A percentile compares a stretch with the other conserved stretches of the same genome.
phyloP scores from a whole-genome alignment of 164 flowering plant species.

The Buxus sempervirens region DNA sequence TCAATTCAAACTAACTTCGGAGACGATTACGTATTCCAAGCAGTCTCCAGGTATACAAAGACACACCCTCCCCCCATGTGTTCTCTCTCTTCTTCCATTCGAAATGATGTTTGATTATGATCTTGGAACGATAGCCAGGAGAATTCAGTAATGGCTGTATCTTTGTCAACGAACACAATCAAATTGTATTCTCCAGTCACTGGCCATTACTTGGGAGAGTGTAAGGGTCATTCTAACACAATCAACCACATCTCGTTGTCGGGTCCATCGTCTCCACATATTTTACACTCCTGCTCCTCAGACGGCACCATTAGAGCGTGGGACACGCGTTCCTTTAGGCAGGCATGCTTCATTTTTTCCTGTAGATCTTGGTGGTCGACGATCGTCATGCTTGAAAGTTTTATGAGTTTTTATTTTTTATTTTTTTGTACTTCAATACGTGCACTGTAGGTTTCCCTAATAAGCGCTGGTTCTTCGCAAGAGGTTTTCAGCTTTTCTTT shows the following conservation, averaged over 20 bases:
- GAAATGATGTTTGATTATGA: background rate
- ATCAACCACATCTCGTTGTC: conserved; percentile 68
- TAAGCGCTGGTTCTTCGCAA: conserved; percentile 53
- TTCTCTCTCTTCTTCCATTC: conserved; percentile 2
- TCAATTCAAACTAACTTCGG: conserved; percentile 91
- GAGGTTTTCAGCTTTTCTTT: conserved; percentile 82
- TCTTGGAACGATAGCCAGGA: conserved; percentile 43
- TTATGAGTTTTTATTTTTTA: background rate
- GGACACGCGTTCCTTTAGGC: conserved; percentile 70
- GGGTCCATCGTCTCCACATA: conserved; percentile 39
- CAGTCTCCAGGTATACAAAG: conserved; percentile 64
- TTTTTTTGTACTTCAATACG: background rate
- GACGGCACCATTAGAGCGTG: conserved; percentile 84
- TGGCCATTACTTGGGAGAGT: conserved; percentile 84
- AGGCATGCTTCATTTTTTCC: conserved; percentile 37
- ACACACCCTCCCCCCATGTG: too few relatives aligned
- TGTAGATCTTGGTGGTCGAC: too few relatives aligned
- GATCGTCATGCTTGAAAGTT: background rate
- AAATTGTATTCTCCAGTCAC: conserved; percentile 81
- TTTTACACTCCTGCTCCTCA: conserved; percentile 75
- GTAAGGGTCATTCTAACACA: conserved; percentile 63
- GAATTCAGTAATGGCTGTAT: conserved; percentile 75
- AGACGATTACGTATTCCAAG: conserved; percentile 88
- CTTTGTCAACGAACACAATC: conserved; percentile 71
- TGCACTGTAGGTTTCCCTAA: conserved; percentile 50